Base-by-base conservation (phyloP, 2,329 filamentous ascomycete genomes). In the Aspergillus costaricaensis region DNA sequence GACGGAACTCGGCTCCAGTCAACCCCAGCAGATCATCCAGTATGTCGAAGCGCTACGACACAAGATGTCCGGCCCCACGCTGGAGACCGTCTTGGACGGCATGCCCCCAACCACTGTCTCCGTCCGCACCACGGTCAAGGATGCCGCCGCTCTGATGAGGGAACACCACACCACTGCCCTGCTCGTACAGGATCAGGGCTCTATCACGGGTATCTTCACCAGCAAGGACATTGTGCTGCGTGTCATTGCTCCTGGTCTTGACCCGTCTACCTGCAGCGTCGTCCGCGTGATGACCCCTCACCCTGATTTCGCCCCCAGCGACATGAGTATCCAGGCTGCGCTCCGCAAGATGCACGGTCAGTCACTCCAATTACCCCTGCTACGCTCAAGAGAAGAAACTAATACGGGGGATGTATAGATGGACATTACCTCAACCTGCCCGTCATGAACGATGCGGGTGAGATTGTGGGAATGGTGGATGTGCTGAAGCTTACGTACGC, bases 401-500 rank as follows among this genome's bases (percentile, higher is more conserved):
- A 48, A 63, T 14, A 12, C 58, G 50, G 43, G 66, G 59, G 51
- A 63, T 49, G 15, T 25, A 43, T 66, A 96, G 94, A 99, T 81
- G 95, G 95, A 14, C 95, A 99, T 78, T 99, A 99, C 77, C 87
- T 99, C 58, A 99, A 99, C 77, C 82, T 99, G 48, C 95, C 95
- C 8, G 95, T 99, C 64, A 99, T 99, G 95, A 97, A 97, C 77
- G 92, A 96, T 67, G 85, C 86, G 63, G 95, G 94, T 65, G 95
- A 99, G 78, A 99, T 99, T 73, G 95, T 99, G 60, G 95, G 95
- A 71, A 99, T 99, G 95, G 95, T 99, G 25, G 95, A 99, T 77
- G 95, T 99, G 61, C 86, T 99, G 64, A 98, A 98, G 81, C 85
- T 99, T 72, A 99, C 95, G 21, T 99, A 99, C 78, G 95, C 95